Evolutionary conservation across 1,284 basidiomycete genomes (phyloP).

Genomic region (Coriolopsis trogii): DNA sequence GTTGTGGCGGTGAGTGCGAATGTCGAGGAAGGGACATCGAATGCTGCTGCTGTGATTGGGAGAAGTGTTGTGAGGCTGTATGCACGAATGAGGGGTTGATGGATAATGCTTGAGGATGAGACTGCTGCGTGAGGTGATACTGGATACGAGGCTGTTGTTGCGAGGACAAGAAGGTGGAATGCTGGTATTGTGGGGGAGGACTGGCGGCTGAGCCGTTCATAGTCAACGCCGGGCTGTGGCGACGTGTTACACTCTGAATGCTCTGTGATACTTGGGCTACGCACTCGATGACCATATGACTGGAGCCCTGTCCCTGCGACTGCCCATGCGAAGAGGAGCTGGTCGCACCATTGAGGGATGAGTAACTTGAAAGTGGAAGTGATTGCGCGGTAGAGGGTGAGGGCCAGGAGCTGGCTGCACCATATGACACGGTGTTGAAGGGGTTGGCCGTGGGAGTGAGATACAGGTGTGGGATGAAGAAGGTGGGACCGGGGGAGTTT

Average conservation of each 20-base stretch:
- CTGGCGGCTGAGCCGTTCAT: slow-evolving; percentile 40
- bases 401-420: slow-evolving; percentile 48
- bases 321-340: slow-evolving; percentile 36
- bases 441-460: slow-evolving; percentile 44
- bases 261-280: slow-evolving; percentile 25
- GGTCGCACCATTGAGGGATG: slow-evolving; percentile 73
- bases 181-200: slow-evolving; percentile 41
- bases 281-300: slow-evolving; percentile 55
- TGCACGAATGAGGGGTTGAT: slow-evolving; percentile 36
- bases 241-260: slow-evolving; percentile 8
- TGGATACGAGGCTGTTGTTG: slow-evolving; percentile 40
- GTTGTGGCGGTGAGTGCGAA: slow-evolving; percentile 30
- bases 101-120: slow-evolving; percentile 40
- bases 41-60: slow-evolving; percentile 41
- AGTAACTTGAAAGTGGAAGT: slow-evolving; percentile 72
- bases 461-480: slow-evolving; percentile 40
- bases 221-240: slow-evolving; percentile 52
- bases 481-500: slow-evolving; percentile 43
- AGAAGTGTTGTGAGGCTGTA: slow-evolving; percentile 37
- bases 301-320: slow-evolving; percentile 26
- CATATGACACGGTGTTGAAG: slow-evolving; percentile 57
- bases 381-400: slow-evolving; percentile 39
- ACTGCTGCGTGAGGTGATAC: slow-evolving; percentile 42
- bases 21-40: slow-evolving; percentile 25
- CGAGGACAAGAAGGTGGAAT: slow-evolving; percentile 31